These are phyloP conservation scores for Trichoderma endophyticum DNA, from an alignment of 2,329 filamentous ascomycete species.

Conservation along the genomic window DNA sequence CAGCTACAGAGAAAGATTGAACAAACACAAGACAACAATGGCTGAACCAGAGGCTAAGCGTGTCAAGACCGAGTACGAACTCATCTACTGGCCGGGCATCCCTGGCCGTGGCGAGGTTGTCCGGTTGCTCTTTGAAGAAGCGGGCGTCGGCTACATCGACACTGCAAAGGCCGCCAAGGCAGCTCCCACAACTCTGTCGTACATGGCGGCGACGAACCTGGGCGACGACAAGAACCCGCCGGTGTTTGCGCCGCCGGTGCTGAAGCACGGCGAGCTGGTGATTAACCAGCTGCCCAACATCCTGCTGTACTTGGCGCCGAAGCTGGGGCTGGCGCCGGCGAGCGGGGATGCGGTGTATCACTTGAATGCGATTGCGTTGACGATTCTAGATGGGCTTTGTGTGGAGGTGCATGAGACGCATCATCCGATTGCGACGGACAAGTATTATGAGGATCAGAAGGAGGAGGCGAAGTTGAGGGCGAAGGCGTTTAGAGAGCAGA, in stretches of 20 bases:
- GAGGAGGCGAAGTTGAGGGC: constrained; percentile 58
- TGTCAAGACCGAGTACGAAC: constrained; percentile 47
- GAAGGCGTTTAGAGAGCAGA: constrained; percentile 54
- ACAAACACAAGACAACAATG: background rate
- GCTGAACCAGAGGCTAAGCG: constrained; percentile 18
- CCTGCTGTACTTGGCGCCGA: constrained; percentile 64
- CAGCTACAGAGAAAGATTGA: background rate
- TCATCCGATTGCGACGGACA: constrained; percentile 59
- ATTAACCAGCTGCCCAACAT: constrained; percentile 72
- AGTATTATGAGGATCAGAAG: constrained; percentile 76
- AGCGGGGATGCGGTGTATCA: constrained; percentile 47
- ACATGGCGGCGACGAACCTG: constrained; percentile 43
- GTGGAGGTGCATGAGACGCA: constrained; percentile 74
- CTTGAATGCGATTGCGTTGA: constrained; percentile 63
- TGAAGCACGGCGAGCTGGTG: constrained; percentile 59
- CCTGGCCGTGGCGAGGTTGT: constrained; percentile 74
- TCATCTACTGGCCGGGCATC: constrained; percentile 69
- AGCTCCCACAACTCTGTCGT: constrained; percentile 46
- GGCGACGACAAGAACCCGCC: constrained; percentile 61
- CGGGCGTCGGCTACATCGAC: constrained; percentile 63
- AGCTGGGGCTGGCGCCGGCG: constrained; percentile 52
- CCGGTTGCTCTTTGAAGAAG: constrained; percentile 69
- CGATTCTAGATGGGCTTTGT: constrained; percentile 66
- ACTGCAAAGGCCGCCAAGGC: constrained; percentile 41
- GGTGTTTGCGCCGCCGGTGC: constrained; percentile 62